Percentiles rank a stretch among this genome's conserved stretches.
These are phyloP conservation scores for Exserohilum turcica DNA, from an alignment of 2,329 filamentous ascomycete genomes.

Conservation along the genomic window DNA sequence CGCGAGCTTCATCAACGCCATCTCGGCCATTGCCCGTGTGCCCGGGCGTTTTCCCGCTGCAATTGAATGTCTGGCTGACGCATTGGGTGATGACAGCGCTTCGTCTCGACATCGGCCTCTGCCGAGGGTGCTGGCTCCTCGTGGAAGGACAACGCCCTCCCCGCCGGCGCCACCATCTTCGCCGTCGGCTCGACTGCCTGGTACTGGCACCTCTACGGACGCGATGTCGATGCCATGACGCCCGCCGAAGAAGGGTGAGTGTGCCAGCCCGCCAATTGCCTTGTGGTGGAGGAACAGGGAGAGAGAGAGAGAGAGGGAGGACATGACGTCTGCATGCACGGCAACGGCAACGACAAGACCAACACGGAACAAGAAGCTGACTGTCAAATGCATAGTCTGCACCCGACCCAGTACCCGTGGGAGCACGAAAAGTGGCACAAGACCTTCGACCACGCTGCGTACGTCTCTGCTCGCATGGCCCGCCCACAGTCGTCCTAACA, in stretches of 20 bases:
- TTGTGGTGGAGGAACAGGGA: background rate
- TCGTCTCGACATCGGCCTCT: constrained; percentile 72
- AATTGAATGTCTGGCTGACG: constrained; percentile 42
- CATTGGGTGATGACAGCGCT: constrained; percentile 52
- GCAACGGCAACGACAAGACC: background rate
- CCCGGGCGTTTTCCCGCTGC: constrained; percentile 21
- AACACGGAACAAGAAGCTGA: constrained; percentile 36
- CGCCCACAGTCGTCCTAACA: constrained; percentile 6
- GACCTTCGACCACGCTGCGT: constrained; percentile 97
- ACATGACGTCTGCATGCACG: background rate
- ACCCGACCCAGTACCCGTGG: constrained; percentile 92
- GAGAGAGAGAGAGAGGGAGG: background rate
- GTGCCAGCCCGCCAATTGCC: constrained; percentile 19
- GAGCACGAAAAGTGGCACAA: constrained; percentile 89
- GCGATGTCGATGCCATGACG: constrained; percentile 84
- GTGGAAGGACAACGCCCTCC: constrained; percentile 83
- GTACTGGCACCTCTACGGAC: constrained; percentile 97
- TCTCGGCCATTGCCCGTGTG: constrained; percentile 21
- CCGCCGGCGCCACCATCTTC: constrained; percentile 81
- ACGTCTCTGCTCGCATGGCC: constrained; percentile 54
- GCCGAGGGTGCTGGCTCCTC: constrained; percentile 74
- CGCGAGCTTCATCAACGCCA: constrained; percentile 33
- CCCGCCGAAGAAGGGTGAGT: constrained; percentile 98
- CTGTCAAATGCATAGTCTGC: constrained; percentile 67
- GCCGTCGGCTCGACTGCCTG: constrained; percentile 90